Evolutionary conservation across 306 rosid genomes (phyloP), one percentile per base, ranked within the genome.

Genomic region (Trichosanthes truncata): DNA sequence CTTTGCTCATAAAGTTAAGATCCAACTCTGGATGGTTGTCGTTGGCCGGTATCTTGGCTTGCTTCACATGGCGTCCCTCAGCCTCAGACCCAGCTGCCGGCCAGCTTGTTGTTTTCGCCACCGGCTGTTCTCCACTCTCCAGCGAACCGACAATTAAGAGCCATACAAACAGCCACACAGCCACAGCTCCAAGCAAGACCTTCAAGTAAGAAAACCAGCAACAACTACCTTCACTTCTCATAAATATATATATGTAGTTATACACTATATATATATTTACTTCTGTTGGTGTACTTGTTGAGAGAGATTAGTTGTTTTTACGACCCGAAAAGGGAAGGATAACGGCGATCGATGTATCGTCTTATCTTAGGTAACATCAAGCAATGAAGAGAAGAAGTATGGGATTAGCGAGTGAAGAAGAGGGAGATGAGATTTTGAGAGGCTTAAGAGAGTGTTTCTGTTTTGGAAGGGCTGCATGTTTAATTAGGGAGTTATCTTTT

Each of bases 1-100:
- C 83, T 86, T 94, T 94, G 86, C 92, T 94, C 94, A 90, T 88
- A 80, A 88, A 84, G 84, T 88, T 89, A 76, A 85, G 85, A 78
- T 88, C 92, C 81, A 91, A 79, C 79, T 89, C 86, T 49, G 82
- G 89, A 82, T 84, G 82, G 76, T 43, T 40, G 53, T 21, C 41
- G 23, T 41, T 12, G 0, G 76, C 3, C 55, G 33, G 5, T 63
- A 43, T 36, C 76, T 72, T 23, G 1, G 25, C 40, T 72, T 26
- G 7, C 40, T 72, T 23, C 77, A 14, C 57, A 72, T 26, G 77
- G 9, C 76, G 23, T 69, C 53, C 53, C 55, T 11, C 52, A 6
- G 4, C 31, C 52, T 20, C 75, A 11, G 52, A 68, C 76, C 10
- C n/a, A 43, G 55, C 55, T 12, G 5, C 76, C 36, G 36, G 45